These are phyloP conservation scores for Acer yangbiense DNA, from an alignment of 345 rosid species.

Conservation along the genomic window DNA sequence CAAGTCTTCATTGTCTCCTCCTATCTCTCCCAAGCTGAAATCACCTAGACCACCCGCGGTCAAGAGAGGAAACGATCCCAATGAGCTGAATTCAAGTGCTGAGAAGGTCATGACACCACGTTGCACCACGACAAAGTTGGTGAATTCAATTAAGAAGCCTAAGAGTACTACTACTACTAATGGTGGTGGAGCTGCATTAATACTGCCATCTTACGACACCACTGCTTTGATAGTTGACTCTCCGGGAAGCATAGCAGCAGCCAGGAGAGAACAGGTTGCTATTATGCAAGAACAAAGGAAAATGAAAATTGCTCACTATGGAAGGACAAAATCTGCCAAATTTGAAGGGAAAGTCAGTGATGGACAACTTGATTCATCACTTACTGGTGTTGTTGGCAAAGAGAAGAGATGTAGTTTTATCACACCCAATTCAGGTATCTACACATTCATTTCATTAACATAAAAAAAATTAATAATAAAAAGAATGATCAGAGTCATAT, in stretches of 20 bases:
- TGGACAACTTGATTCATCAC: constrained; percentile 20
- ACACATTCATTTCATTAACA: neutral
- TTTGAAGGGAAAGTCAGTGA: constrained; percentile 27
- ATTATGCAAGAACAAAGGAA: constrained; percentile 63
- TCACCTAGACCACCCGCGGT: constrained; percentile 33
- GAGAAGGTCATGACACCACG: constrained; percentile 32
- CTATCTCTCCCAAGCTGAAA: constrained; percentile 55
- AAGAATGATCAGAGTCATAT: neutral
- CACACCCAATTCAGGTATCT: constrained; percentile 62
- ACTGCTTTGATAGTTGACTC: constrained; percentile 34
- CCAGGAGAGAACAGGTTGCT: constrained; percentile 66
- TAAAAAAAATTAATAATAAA: neutral
- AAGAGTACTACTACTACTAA: neutral
- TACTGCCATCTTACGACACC: constrained; percentile 15
- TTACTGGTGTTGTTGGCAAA: neutral
- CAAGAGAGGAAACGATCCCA: constrained; percentile 32
- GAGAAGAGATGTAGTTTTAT: constrained; percentile 72
- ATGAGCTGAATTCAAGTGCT: constrained; percentile 27
- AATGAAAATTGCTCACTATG: constrained; percentile 64
- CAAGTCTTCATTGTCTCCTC: constrained; percentile 48
- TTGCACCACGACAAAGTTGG: constrained; percentile 21
- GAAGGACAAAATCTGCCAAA: constrained; percentile 54
- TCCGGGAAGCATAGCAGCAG: constrained; percentile 77
- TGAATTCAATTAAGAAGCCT: constrained; percentile 22
- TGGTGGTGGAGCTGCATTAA: constrained; percentile 10